phyloP scores from a whole-genome alignment of 805 yeast species.

The Kazachstania taianensis region DNA sequence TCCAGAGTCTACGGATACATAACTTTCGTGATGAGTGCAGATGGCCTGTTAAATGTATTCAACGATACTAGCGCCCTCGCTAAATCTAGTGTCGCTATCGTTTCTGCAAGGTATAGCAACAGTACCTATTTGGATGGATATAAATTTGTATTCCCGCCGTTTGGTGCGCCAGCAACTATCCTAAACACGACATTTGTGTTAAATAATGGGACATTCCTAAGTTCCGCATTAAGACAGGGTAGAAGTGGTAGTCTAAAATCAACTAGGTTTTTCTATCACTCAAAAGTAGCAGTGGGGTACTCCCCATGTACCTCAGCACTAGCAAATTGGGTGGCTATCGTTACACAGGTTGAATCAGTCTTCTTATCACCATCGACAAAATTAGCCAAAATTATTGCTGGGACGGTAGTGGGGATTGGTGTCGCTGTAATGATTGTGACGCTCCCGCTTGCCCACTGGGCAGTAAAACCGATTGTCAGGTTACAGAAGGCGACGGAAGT shows the following conservation, averaged over 20 bases:
- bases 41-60: slow-evolving; percentile 32
- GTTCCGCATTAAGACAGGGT: slow-evolving; percentile 29
- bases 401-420: slow-evolving; percentile 71
- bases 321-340: slow-evolving; percentile 61
- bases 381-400: slow-evolving; percentile 59
- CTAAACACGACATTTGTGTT: slow-evolving; percentile 21
- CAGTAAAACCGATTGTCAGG: slow-evolving; percentile 71
- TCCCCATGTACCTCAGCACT: slow-evolving; percentile 35
- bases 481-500: slow-evolving; percentile 73
- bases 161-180: slow-evolving; percentile 12
- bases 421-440: slow-evolving; percentile 66
- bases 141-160: slow-evolving; percentile 35
- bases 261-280: slow-evolving; percentile 29
- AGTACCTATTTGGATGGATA: slow-evolving; percentile 27
- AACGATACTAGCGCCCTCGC: slow-evolving; percentile 36
- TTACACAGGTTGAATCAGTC: slow-evolving; percentile 49
- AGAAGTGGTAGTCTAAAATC: slow-evolving; percentile 35
- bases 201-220: slow-evolving; percentile 27
- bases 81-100: slow-evolving; percentile 26
- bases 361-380: slow-evolving; percentile 56
- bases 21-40: slow-evolving; percentile 46
- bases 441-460: slow-evolving; percentile 73
- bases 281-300: slow-evolving; percentile 47
- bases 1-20: slow-evolving; percentile 62
- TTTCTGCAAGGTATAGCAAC: slow-evolving; percentile 22